Base-by-base conservation (phyloP, 2,329 filamentous ascomycete species). In the Penicillium sp. region DNA sequence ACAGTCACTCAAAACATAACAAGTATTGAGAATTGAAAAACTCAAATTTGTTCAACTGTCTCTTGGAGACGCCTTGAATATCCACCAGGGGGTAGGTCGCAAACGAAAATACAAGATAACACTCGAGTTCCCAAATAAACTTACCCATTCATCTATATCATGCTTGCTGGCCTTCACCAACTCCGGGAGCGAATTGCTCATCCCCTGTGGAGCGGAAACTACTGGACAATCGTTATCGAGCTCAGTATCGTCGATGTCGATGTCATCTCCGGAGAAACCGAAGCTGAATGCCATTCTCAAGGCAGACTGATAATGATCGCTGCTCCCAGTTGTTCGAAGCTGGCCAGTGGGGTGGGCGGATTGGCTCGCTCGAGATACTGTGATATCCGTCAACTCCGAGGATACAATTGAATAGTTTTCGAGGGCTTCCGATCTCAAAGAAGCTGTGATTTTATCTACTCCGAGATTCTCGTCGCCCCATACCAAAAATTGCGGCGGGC, bases 211-310 rank as follows among this genome's bases (percentile, higher is more conserved):
- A 32, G 54, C 39, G 7, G 47, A 33, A 1, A 51, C 48, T 47
- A 58, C 49, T 24, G 57, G 54, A 24, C 56, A 37, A n/a, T 51
- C 55, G 29, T 58, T 61, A 45, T 57, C 63, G 33, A 60, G 39
- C 21, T 68, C 67, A 51, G 58, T 63, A 21, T 70, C 68, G 48
- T 79, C 78, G 21, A 74, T 69, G 45, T 82, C 80, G 67, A 83
- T 83, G 60, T 84, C 82, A 52, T 85, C 81, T 17, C 80, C 80
- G 0, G 78, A 76, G 60, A 85, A 85, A 15, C 80, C 80, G 55
- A 85, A 85, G 51, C 78, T 79, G 65, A 85, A 72, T 5, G 67
- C 57, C 66, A 71, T 71, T 30, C 17, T 58, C 4, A 53, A 45
- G 32, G 13, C 27, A 17, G 34, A 15, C 9, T 32, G 18, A 3